Base-by-base conservation (phyloP, 306 rosid genomes). In the Vigna mungo region DNA sequence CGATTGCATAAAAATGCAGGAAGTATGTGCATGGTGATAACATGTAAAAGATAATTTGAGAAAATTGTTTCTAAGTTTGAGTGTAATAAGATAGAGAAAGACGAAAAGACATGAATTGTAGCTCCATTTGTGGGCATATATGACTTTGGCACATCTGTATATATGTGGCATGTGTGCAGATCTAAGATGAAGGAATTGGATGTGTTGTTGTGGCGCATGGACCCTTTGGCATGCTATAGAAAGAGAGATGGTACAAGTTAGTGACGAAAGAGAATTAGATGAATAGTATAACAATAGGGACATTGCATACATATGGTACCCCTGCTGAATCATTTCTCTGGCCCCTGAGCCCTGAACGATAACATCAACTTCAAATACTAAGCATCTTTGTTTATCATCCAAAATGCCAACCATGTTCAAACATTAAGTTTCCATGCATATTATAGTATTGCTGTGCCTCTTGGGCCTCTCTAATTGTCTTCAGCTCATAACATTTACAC, bases 281-380 rank as follows among this genome's bases (percentile, higher is more conserved):
- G 85, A 83, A 83, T 71, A 85, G 86, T 81, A 17, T 51, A 69
- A 61, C 36, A 81, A 86, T 68, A 83, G 87, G 78, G 87, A 86
- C 89, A 47, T 80, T 60, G 81, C 89, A 68, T 78, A 74, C 46
- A 81, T 32, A 73, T 74, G 70, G 83, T 81, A 72, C 70, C 75
- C 78, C 80, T 71, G 76, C 72, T 70, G 76, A 80, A 75, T 75
- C 10, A 80, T 76, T 80, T 80, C 82, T 64, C 72, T 78, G 84
- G 60, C 78, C 81, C 74, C 68, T 54, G 43, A n/a, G 6, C 58
- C 64, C 47, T 70, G 75, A 68, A 63, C 78, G 25, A 79, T 79
- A 83, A 61, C 81, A 79, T 79, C 86, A 83, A 59, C 72, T 76
- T 73, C 2, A 73, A 54, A 66, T 16, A 13, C 68, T 9, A 18